A percentile compares a stretch with the other conserved stretches of the same genome.
These are phyloP conservation scores for Parachlorella kessleri DNA, from an alignment of 139 green algal genomes.

Conservation along the genomic window DNA sequence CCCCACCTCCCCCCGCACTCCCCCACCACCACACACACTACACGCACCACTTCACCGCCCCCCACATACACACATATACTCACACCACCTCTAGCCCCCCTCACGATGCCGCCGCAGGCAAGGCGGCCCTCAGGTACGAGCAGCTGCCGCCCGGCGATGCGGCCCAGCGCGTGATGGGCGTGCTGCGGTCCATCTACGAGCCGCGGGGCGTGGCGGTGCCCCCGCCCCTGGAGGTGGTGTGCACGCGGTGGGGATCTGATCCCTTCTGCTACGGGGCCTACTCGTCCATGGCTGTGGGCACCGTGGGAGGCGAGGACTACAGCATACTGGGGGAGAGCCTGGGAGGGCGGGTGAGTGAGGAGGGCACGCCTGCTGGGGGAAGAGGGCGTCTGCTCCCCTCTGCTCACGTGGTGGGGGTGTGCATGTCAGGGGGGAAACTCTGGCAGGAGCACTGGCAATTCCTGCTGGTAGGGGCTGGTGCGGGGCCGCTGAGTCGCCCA, in stretches of 20 bases:
- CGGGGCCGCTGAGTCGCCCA: too few species aligned
- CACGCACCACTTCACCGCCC: too few species aligned
- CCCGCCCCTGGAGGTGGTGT: constrained; percentile 50
- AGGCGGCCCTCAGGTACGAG: constrained; percentile 73
- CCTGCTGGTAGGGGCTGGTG: too few species aligned
- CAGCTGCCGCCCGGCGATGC: constrained; percentile 39
- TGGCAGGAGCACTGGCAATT: too few species aligned
- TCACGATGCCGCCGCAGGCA: constrained; percentile 16
- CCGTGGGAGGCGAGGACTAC: constrained; percentile 84
- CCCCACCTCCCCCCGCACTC: neutral
- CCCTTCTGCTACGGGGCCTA: constrained; percentile 86
- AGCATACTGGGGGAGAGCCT: constrained; percentile 74
- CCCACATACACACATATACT: too few species aligned
- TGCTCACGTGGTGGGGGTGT: too few species aligned
- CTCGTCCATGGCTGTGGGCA: constrained; percentile 79
- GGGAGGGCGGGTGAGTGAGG: constrained; percentile 41
- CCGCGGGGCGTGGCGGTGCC: constrained; percentile 74
- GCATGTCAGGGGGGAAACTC: too few species aligned
- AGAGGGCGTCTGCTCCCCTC: too few species aligned
- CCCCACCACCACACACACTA: neutral
- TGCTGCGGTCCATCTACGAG: constrained; percentile 80
- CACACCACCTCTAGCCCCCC: neutral
- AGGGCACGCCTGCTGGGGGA: too few species aligned
- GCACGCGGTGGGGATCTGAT: constrained; percentile 88
- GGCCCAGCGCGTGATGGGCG: constrained; percentile 70